phyloP scores from a whole-genome alignment of 768 basidiomycete genomes.

The Cystobasidium onofrii region DNA sequence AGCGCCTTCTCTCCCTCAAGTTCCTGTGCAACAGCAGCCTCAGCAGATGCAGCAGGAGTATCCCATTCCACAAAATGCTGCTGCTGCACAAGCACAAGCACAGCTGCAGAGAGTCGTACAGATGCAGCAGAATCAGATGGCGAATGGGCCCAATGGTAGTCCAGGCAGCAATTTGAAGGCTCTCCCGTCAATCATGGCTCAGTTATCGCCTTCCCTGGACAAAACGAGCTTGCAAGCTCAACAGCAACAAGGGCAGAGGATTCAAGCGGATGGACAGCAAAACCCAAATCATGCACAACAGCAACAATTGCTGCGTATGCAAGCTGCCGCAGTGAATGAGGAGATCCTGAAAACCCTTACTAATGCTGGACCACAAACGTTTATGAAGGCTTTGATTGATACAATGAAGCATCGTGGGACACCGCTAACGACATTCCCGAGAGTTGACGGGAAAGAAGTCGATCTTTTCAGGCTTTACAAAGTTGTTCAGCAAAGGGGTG shows the following conservation, averaged over 20 bases:
- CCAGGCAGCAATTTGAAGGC: conserved; percentile 23
- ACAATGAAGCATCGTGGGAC: conserved; percentile 40
- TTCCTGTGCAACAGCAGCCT: conserved; percentile 16
- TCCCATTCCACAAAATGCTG: background rate
- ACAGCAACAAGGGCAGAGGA: background rate
- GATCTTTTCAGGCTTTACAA: conserved; percentile 40
- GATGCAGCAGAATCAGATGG: conserved; percentile 3
- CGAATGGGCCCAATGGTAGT: background rate
- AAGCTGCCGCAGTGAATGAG: conserved; percentile 9
- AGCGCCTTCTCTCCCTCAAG: background rate
- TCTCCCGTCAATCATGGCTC: conserved; percentile 34
- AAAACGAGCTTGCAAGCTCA: background rate
- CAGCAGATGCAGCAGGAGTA: conserved; percentile 19
- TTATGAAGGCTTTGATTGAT: conserved; percentile 41
- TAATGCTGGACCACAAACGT: conserved; percentile 31
- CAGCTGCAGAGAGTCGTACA: conserved; percentile 16
- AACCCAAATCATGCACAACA: background rate
- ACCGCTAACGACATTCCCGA: conserved; percentile 37
- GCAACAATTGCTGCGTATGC: conserved; percentile 34
- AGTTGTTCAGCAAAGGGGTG: conserved; percentile 35
- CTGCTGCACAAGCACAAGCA: background rate
- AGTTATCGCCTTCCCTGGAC: background rate
- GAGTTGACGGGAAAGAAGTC: conserved; percentile 37
- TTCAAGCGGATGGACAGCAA: background rate
- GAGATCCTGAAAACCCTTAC: conserved; percentile 23